Percentiles rank a stretch among this genome's conserved stretches.
Evolutionary conservation across 352 stramenopile genomes (phyloP).

Genomic region (Phytophthora quininea): DNA sequence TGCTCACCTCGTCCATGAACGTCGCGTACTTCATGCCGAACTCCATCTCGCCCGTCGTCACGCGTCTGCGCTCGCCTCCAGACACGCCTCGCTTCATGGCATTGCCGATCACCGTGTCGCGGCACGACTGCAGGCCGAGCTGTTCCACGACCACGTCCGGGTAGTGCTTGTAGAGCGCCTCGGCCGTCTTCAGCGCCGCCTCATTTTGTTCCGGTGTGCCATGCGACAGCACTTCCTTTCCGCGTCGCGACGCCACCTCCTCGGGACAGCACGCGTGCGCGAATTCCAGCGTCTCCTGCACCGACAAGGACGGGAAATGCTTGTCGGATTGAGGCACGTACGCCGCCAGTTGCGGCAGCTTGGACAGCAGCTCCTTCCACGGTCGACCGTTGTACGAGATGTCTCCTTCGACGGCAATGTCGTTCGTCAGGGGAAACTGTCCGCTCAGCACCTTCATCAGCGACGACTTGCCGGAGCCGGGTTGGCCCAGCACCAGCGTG

Average conservation of each 20-base stretch:
- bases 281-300: conserved; percentile 43
- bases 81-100: conserved; percentile 54
- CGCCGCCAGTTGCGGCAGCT: conserved; percentile 25
- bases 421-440: conserved; percentile 39
- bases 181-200: conserved; percentile 8
- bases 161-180: conserved; percentile 29
- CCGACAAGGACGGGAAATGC: conserved; percentile 31
- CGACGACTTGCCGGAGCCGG: conserved; percentile 49
- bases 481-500: conserved; percentile 44
- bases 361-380: conserved; percentile 14
- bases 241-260: conserved; percentile 63
- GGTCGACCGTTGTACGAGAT: conserved; percentile 38
- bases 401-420: conserved; percentile 29
- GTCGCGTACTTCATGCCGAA: conserved; percentile 77
- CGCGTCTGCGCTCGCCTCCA: conserved; percentile 85
- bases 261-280: conserved; percentile 27
- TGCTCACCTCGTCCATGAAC: conserved; percentile 89
- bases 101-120: conserved; percentile 51
- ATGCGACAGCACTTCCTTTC: conserved; percentile 45
- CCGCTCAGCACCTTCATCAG: conserved; percentile 42
- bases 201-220: conserved; percentile 23
- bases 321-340: conserved; percentile 35
- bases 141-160: conserved; percentile 23
- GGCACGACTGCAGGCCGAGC: conserved; percentile 36
- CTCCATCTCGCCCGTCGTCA: conserved; percentile 87